Conservation (phyloP, 1,284 basidiomycete genomes). For the Peniophora sp. region DNA sequence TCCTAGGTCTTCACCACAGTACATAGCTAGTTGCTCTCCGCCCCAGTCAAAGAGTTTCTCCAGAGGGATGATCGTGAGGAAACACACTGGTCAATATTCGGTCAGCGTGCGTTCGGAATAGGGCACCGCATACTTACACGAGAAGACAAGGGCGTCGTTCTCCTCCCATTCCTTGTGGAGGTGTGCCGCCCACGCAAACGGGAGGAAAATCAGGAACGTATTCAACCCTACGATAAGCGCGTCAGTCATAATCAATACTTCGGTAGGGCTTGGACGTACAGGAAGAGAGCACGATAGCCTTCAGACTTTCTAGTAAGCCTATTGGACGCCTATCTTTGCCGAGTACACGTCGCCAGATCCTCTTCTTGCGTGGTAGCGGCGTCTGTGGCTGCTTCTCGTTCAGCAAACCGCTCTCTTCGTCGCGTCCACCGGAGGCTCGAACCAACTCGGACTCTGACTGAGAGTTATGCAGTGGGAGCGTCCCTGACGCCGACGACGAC, state of each 20-base stretch:
- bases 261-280: conserved; percentile 30
- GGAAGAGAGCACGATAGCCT: conserved; percentile 39
- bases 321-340: conserved; percentile 42
- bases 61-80: conserved; percentile 44
- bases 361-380: too few relatives aligned
- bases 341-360: conserved; percentile 38
- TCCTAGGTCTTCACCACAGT: conserved; percentile 46
- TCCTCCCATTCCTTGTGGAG: conserved; percentile 24
- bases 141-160: conserved; percentile 11
- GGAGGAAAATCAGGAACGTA: conserved; percentile 51
- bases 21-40: conserved; percentile 49
- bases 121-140: conserved; percentile 6
- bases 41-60: conserved; percentile 48
- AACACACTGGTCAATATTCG: conserved; percentile 32
- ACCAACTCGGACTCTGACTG: too few relatives aligned
- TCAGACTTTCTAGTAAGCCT: conserved; percentile 36
- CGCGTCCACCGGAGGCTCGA: too few relatives aligned
- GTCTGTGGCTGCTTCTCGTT: too few relatives aligned
- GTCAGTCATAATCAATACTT: background rate
- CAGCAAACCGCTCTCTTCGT: too few relatives aligned
- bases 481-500: too few relatives aligned
- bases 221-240: conserved; percentile 39
- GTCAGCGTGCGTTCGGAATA: background rate
- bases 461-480: too few relatives aligned
- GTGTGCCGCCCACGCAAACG: conserved; percentile 56